phyloP scores from a whole-genome alignment of 352 stramenopile species.

The Pythium guiyangense region DNA sequence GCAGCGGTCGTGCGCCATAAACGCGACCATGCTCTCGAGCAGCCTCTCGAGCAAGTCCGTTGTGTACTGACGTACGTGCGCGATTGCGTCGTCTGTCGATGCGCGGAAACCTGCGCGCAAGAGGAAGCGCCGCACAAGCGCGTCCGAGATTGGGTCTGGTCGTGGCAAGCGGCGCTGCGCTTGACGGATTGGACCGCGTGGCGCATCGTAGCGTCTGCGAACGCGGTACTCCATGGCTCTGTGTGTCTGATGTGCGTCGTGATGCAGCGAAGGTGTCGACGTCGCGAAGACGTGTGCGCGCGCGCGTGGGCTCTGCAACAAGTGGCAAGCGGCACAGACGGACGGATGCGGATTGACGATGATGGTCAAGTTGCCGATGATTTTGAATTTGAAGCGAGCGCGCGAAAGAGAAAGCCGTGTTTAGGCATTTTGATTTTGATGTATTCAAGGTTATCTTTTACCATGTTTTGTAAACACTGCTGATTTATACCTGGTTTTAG shows the following conservation, averaged over 20 bases:
- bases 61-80: slow-evolving; percentile 38
- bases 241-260: not conserved
- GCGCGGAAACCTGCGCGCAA: slow-evolving; percentile 60
- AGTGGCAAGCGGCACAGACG: slow-evolving; percentile 4
- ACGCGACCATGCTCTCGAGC: slow-evolving; percentile 39
- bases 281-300: not conserved
- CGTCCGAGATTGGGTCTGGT: slow-evolving; percentile 26
- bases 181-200: not conserved
- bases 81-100: slow-evolving; percentile 31
- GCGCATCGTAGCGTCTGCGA: slow-evolving; percentile 30
- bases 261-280: not conserved
- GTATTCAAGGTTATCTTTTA: too few relatives aligned
- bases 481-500: too few relatives aligned
- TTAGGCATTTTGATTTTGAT: too few relatives aligned
- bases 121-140: slow-evolving; percentile 60
- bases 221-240: slow-evolving; percentile 36
- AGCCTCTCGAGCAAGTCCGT: slow-evolving; percentile 53
- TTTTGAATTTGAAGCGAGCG: slow-evolving; percentile 19
- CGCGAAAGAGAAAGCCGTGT: slow-evolving; percentile 14
- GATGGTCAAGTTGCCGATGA: not conserved
- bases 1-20: slow-evolving; percentile 41
- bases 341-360: not conserved
- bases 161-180: not conserved
- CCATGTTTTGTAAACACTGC: too few relatives aligned
- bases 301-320: not conserved